These are phyloP conservation scores for Chenopodium formosanum DNA, from an alignment of 148 eudicot genomes.

Conservation along the genomic window DNA sequence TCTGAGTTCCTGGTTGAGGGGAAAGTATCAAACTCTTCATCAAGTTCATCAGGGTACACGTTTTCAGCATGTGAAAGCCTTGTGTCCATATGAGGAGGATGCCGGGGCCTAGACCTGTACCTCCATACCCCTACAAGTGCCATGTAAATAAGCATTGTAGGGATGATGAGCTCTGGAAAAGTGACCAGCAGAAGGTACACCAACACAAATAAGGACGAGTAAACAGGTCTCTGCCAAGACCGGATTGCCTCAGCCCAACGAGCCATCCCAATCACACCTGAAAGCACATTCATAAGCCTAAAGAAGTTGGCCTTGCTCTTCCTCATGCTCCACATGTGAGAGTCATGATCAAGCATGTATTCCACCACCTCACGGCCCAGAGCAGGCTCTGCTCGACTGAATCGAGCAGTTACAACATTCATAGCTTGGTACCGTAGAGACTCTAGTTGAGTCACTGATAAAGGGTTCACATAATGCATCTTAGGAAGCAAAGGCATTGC, in stretches of 20 bases:
- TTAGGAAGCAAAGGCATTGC: slow-evolving; percentile 68
- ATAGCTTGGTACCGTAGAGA: slow-evolving; percentile 74
- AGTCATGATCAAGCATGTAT: slow-evolving; percentile 92
- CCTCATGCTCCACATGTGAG: slow-evolving; percentile 98
- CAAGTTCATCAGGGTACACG: slow-evolving; percentile 69
- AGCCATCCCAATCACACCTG: slow-evolving; percentile 39
- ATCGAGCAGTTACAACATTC: slow-evolving; percentile 65
- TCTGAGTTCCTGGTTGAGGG: slow-evolving; percentile 66
- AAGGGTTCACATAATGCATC: slow-evolving; percentile 80
- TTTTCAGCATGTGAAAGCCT: slow-evolving; percentile 60
- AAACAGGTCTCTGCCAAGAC: slow-evolving; percentile 60
- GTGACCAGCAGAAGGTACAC: slow-evolving; percentile 47
- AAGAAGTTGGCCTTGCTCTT: slow-evolving; percentile 91
- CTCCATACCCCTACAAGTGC: slow-evolving; percentile 64
- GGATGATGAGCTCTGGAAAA: slow-evolving; percentile 66
- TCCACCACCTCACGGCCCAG: slow-evolving; percentile 85
- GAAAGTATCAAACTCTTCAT: slow-evolving; percentile 86
- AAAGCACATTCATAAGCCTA: slow-evolving; percentile 58
- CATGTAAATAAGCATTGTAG: slow-evolving; percentile 40
- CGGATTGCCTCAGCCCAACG: slow-evolving; percentile 50
- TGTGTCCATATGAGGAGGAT: slow-evolving; percentile 92
- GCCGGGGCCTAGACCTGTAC: slow-evolving; percentile 55
- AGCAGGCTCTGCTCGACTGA: slow-evolving; percentile 79
- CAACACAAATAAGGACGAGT: slow-evolving; percentile 44
- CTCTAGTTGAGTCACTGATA: slow-evolving; percentile 77